A percentile compares a stretch with the other conserved stretches of the same genome.
These are phyloP conservation scores for Marasmius oreades DNA, from an alignment of 1,284 basidiomycete genomes.

Conservation along the genomic window DNA sequence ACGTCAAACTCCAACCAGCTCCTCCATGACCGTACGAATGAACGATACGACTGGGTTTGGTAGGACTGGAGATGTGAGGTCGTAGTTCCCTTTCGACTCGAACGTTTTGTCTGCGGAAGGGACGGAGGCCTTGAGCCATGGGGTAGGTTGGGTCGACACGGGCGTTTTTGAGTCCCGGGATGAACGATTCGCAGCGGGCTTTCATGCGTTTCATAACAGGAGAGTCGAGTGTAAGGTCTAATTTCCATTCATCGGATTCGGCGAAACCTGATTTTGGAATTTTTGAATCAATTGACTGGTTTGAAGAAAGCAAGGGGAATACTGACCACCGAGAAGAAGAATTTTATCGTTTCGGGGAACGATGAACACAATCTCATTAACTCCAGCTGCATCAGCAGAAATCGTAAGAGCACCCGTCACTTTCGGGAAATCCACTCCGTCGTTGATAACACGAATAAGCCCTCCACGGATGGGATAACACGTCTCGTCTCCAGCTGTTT, in stretches of 20 bases:
- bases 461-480: constrained; percentile 35
- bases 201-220: constrained; percentile 33
- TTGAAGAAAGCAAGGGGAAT: neutral
- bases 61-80: neutral
- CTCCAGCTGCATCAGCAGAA: constrained; percentile 21
- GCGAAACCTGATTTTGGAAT: constrained; percentile 17
- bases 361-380: constrained; percentile 31
- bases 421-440: constrained; percentile 32
- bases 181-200: constrained; percentile 29
- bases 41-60: constrained; percentile 25
- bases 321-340: constrained; percentile 27
- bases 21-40: constrained; percentile 35
- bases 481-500: constrained; percentile 29
- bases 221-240: constrained; percentile 30
- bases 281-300: no score
- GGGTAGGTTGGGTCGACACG: constrained; percentile 27
- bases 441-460: constrained; percentile 34
- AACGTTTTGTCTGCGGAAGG: constrained; percentile 29
- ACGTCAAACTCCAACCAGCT: constrained; percentile 21
- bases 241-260: constrained; percentile 24
- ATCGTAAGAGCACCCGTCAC: constrained; percentile 28
- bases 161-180: constrained; percentile 30
- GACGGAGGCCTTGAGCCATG: constrained; percentile 32
- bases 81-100: constrained; percentile 31
- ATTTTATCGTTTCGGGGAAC: constrained; percentile 30